These are phyloP conservation scores for Sugiyamaella pinicola DNA, from an alignment of 1,139 yeast genomes.

Conservation along the genomic window DNA sequence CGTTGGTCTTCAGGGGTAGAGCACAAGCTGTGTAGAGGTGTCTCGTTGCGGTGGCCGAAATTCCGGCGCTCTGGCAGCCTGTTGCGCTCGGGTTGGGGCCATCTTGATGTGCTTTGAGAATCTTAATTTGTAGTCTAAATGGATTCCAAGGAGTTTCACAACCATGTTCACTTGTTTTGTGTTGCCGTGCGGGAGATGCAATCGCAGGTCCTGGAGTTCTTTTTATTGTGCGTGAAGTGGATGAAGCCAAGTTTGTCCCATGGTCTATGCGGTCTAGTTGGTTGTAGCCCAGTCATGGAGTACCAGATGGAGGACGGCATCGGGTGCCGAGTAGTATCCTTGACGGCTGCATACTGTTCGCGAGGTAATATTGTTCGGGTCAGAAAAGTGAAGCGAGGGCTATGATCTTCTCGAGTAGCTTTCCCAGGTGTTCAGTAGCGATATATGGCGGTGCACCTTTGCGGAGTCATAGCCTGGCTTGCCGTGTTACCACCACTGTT, in stretches of 20 bases:
- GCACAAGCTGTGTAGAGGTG: not conserved
- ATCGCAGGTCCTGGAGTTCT: not conserved
- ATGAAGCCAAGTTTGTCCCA: not conserved
- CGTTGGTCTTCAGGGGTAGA: not conserved
- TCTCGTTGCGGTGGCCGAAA: not conserved
- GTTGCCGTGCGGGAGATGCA: not conserved
- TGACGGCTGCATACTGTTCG: not conserved
- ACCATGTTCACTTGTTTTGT: not conserved
- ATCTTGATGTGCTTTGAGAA: not conserved
- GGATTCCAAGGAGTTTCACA: not conserved
- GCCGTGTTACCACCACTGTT: not conserved
- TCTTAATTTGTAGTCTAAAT: not conserved
- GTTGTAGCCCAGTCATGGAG: too few relatives aligned
- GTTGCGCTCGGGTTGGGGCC: not conserved
- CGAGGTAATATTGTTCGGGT: not conserved
- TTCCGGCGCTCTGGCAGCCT: not conserved
- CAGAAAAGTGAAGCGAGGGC: not conserved
- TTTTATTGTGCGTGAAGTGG: not conserved
- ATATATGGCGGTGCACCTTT: not conserved
- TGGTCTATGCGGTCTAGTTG: too few relatives aligned
- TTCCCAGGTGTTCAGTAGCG: not conserved
- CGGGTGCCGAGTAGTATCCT: slow-evolving; percentile 4
- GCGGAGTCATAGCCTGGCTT: not conserved
- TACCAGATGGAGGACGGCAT: slow-evolving; percentile 1
- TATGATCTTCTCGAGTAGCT: not conserved